phyloP scores from a whole-genome alignment of 192 early-diverging fungal genomes.

The Coemansia sp. region DNA sequence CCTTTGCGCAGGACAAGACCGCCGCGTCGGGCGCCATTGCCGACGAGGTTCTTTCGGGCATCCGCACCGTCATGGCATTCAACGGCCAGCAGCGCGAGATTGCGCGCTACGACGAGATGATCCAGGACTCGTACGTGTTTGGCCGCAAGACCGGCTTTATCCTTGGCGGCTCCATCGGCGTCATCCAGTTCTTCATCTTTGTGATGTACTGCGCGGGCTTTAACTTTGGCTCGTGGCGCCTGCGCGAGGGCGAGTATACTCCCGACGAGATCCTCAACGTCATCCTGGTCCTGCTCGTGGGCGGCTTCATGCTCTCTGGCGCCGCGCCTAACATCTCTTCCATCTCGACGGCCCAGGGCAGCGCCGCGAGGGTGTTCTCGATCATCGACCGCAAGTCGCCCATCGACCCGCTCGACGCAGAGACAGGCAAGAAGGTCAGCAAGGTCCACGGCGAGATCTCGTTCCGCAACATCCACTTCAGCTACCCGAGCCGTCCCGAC shows the following conservation, averaged over 20 bases:
- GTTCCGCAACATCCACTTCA: conserved; percentile 61
- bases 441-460: conserved; percentile 50
- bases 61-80: conserved; percentile 57
- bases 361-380: no score
- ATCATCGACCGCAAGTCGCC: conserved; percentile 55
- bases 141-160: conserved; percentile 58
- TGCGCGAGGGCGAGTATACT: no score
- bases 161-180: conserved; percentile 62
- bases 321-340: no score
- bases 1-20: conserved; percentile 62
- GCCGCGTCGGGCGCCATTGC: conserved; percentile 65
- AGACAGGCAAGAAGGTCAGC: no score
- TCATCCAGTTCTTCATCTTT: no score
- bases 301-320: no score
- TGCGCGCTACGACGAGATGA: conserved; percentile 32
- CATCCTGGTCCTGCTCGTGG: no score
- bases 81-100: conserved; percentile 41
- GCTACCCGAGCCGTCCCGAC: conserved; percentile 65
- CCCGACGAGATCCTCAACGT: no score
- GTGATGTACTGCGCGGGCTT: no score
- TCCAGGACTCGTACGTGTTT: conserved; percentile 35
- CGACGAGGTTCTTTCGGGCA: conserved; percentile 60
- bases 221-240: no score
- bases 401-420: conserved; percentile 20
- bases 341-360: no score